Evolutionary conservation across 108 stramenopile genomes (phyloP).

Genomic region (Pseudonitzschia pungens): DNA sequence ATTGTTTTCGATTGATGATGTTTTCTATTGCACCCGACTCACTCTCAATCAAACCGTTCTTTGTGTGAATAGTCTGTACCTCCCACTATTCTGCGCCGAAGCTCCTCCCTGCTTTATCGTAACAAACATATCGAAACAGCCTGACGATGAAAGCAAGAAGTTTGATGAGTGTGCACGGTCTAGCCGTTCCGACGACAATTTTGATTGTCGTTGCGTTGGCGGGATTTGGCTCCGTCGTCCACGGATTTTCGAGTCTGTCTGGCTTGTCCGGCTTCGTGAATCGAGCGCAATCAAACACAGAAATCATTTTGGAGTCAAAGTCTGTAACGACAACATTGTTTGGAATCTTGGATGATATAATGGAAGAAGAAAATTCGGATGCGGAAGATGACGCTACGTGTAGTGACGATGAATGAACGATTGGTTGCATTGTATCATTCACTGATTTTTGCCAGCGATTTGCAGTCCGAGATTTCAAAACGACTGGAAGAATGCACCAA

Average conservation of each 20-base stretch:
- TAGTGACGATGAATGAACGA: neutral
- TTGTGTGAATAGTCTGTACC: too few species aligned
- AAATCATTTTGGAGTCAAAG: too few species aligned
- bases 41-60: too few species aligned
- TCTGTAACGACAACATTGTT: neutral
- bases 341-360: neutral
- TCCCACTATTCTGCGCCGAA: too few species aligned
- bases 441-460: conserved; percentile 23
- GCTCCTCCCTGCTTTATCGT: too few species aligned
- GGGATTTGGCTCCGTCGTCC: neutral
- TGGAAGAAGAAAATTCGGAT: neutral
- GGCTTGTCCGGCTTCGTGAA: neutral
- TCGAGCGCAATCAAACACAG: neutral
- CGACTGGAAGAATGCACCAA: conserved; percentile 18
- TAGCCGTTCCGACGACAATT: neutral
- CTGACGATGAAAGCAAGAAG: neutral
- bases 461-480: conserved; percentile 11
- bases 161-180: neutral
- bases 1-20: too few species aligned
- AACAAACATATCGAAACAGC: neutral
- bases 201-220: neutral
- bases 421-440: conserved; percentile 10
- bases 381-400: neutral
- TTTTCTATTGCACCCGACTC: too few species aligned
- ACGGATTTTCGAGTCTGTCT: neutral